Base-by-base conservation (phyloP, 176 grass and related monocot genomes). In the Rhynchospora pubera region DNA sequence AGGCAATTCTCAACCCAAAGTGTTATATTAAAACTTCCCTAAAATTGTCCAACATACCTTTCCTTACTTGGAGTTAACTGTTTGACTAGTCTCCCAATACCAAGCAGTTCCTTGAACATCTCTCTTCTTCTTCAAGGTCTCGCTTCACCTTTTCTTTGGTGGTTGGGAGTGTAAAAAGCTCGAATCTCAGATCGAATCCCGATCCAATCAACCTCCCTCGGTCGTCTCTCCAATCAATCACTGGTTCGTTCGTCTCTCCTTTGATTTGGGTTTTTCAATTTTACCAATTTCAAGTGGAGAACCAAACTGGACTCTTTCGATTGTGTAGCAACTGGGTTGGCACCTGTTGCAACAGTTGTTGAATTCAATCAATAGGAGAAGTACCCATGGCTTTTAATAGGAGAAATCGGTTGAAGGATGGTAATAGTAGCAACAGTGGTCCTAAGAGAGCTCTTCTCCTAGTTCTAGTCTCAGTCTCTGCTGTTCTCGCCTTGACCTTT, bases 401-500 rank as follows among this genome's bases (percentile, higher is more conserved):
- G 79, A 82, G 79, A 48, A 82, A 82, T 67, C 60, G 79, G 45
- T 65, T 52, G 21, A 82, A 82, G 44, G 79, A 82, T 12, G 59
- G 89, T 18, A 70, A 75, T 23, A 79, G 85, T 51, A 70, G 68
- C 50, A 81, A 19, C 45, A 80, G 34, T 57, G 62, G 68, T 39
- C 59, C 46, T 51, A 65, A 85, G 79, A 79, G 92, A 83, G 63
- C 92, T 19, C 70, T 86, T 39, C 83, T 82, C 0, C 88, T 97
- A 19, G 42, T 89, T 39, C 59, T 88, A 30, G 11, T 79, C 44
- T 85, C 90, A 47, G 34, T 97, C 63, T 75, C 84, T 44, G 72
- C 88, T 8, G 94, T 88, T 58, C 34, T 97, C 74, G 81, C 78
- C 78, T 68, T 97, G 71, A 90, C 85, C 69, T 77, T 84, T 64